These are phyloP conservation scores for Tuber magnatum DNA, from an alignment of 495 filamentous ascomycete genomes.

Conservation along the genomic window DNA sequence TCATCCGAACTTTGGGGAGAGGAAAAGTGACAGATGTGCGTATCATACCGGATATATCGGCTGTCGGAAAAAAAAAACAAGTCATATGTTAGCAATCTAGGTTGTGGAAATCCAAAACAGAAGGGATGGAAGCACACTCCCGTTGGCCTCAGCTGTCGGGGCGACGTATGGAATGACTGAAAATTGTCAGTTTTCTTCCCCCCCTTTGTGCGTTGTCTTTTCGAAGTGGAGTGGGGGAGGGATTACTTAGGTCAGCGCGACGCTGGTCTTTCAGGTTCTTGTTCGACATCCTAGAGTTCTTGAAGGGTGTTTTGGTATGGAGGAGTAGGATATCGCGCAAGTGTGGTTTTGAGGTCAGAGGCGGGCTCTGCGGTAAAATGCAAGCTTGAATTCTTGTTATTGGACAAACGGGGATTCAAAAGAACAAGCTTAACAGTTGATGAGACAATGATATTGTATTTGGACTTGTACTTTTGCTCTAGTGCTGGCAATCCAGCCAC, in stretches of 20 bases:
- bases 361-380: background rate
- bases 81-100: conserved; percentile 5
- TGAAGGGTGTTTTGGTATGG: background rate
- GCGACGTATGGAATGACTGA: conserved; percentile 39
- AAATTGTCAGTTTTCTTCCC: conserved; percentile 7
- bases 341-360: background rate
- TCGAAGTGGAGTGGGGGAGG: background rate
- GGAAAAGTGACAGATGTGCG: background rate
- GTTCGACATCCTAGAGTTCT: conserved; percentile 16
- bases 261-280: conserved; percentile 39
- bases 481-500: no score
- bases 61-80: conserved; percentile 7
- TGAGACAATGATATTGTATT: background rate
- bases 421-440: background rate
- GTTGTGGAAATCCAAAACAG: background rate
- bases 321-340: conserved; percentile 3
- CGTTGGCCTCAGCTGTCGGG: conserved; percentile 31
- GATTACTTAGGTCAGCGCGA: conserved; percentile 36
- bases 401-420: background rate
- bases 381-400: background rate
- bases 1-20: background rate
- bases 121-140: conserved; percentile 17
- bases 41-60: conserved; percentile 30
- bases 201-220: background rate
- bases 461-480: no score